Conservation (phyloP, 768 basidiomycete species). For the Coprinopsis marcescibilis region DNA sequence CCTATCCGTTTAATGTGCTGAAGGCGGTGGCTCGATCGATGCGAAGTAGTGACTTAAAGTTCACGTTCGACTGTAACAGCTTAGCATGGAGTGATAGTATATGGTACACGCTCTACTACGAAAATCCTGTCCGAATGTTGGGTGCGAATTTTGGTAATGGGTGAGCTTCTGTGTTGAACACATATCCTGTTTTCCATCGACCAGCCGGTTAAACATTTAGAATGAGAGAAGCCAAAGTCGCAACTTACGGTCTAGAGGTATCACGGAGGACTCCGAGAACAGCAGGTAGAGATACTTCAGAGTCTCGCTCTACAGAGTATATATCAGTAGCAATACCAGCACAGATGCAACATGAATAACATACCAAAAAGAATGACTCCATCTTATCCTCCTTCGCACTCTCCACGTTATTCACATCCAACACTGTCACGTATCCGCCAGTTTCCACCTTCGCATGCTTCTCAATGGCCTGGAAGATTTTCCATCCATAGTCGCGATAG, state of each 20-base stretch:
- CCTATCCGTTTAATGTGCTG: too few relatives aligned
- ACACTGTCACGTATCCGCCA: slow-evolving; percentile 80
- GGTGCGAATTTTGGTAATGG: neutral
- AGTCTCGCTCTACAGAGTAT: slow-evolving; percentile 63
- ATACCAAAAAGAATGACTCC: slow-evolving; percentile 91
- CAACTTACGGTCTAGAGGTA: slow-evolving; percentile 69
- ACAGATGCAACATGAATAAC: slow-evolving; percentile 23
- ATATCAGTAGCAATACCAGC: neutral
- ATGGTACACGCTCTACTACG: too few relatives aligned
- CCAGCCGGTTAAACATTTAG: neutral
- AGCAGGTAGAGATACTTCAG: slow-evolving; percentile 88
- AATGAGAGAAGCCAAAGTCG: neutral
- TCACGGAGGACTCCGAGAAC: slow-evolving; percentile 67
- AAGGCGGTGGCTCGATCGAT: too few relatives aligned
- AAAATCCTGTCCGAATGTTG: neutral
- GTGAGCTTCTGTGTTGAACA: slow-evolving; percentile 78
- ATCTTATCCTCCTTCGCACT: slow-evolving; percentile 76
- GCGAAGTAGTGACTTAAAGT: too few relatives aligned
- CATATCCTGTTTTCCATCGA: slow-evolving; percentile 48
- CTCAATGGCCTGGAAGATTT: slow-evolving; percentile 85
- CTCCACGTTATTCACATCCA: slow-evolving; percentile 79
- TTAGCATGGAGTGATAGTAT: too few relatives aligned
- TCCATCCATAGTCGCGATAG: slow-evolving; percentile 84
- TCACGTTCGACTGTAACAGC: too few relatives aligned
- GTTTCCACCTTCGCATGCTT: slow-evolving; percentile 68